A percentile compares a stretch with the other conserved stretches of the same genome.
These are phyloP conservation scores for Trametes versicolor DNA, from an alignment of 1,284 basidiomycete species.

Conservation along the genomic window DNA sequence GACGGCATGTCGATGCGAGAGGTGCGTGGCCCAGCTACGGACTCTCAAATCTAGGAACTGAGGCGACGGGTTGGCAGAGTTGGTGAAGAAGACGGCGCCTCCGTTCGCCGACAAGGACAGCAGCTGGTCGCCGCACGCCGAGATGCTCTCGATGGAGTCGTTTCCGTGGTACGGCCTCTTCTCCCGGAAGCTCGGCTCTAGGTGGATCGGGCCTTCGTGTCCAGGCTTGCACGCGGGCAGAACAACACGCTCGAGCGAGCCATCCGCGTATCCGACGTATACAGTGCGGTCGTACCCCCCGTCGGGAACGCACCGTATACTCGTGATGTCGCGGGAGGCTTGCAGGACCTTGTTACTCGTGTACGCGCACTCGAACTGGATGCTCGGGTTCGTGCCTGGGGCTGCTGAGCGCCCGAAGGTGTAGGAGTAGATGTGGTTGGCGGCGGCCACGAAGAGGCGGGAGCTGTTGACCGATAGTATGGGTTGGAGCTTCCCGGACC, in stretches of 20 bases:
- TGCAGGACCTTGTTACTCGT: conserved; percentile 50
- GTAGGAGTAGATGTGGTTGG: conserved; percentile 67
- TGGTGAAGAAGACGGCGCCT: conserved; percentile 53
- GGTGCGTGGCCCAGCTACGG: conserved; percentile 69
- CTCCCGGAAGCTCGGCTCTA: conserved; percentile 35
- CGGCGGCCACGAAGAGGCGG: conserved; percentile 71
- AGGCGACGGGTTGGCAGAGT: conserved; percentile 40
- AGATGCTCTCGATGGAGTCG: conserved; percentile 65
- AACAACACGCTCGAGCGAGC: conserved; percentile 59
- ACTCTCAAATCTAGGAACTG: conserved; percentile 54
- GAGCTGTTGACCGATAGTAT: conserved; percentile 65
- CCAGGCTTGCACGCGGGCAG: conserved; percentile 44
- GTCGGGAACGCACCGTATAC: conserved; percentile 58
- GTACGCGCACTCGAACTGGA: conserved; percentile 61
- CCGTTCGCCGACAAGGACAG: conserved; percentile 69
- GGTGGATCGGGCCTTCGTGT: conserved; percentile 30
- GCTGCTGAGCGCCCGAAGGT: conserved; percentile 50
- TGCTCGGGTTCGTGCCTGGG: conserved; percentile 50
- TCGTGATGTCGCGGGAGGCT: conserved; percentile 61
- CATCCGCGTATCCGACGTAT: conserved; percentile 71
- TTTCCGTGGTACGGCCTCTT: conserved; percentile 47
- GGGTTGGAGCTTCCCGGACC: conserved; percentile 68
- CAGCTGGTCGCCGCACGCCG: conserved; percentile 52
- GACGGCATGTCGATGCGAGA: conserved; percentile 62
- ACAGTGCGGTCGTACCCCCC: conserved; percentile 58